Evolutionary conservation across 371 early-diverging fungal genomes (phyloP).

Genomic region (Dichotomocladium elegans): DNA sequence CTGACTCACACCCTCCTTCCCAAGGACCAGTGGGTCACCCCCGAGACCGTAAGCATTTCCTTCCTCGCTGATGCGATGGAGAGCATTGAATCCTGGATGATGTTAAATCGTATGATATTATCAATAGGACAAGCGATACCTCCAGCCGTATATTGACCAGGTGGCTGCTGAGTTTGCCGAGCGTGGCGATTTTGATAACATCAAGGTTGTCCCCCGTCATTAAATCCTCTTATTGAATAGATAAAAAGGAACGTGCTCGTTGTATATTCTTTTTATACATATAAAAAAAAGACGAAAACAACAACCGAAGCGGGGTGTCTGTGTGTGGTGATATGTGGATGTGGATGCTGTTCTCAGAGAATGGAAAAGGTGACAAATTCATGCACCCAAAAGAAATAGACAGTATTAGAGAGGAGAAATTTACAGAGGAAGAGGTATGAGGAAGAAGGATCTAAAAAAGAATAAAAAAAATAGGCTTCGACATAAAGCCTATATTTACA

Average conservation of each 20-base stretch:
- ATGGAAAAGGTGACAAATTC: too few relatives aligned
- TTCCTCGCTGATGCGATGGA: constrained; percentile 47
- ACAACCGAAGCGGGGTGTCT: neutral
- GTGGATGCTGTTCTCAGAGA: too few relatives aligned
- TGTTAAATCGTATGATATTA: too few relatives aligned
- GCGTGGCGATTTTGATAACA: constrained; percentile 71
- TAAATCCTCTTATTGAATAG: constrained; percentile 14
- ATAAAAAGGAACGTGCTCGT: too few relatives aligned
- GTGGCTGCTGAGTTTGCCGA: constrained; percentile 83
- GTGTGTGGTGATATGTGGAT: too few relatives aligned
- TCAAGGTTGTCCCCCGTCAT: constrained; percentile 42
- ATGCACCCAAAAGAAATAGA: too few relatives aligned
- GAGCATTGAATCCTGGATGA: neutral
- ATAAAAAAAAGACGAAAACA: neutral
- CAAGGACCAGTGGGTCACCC: constrained; percentile 72
- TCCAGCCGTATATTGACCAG: constrained; percentile 80
- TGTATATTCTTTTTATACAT: too few relatives aligned
- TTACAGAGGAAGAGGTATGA: too few relatives aligned
- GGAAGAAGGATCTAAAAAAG: too few relatives aligned
- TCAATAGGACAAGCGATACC: constrained; percentile 68
- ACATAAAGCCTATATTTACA: too few relatives aligned
- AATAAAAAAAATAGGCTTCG: too few relatives aligned
- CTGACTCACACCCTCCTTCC: constrained; percentile 71
- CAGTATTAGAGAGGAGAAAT: too few relatives aligned
- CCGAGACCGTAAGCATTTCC: constrained; percentile 57